A percentile compares a stretch with the other conserved stretches of the same genome.
These are phyloP conservation scores for Gremmenia infestans DNA, from an alignment of 2,329 filamentous ascomycete species.

Conservation along the genomic window DNA sequence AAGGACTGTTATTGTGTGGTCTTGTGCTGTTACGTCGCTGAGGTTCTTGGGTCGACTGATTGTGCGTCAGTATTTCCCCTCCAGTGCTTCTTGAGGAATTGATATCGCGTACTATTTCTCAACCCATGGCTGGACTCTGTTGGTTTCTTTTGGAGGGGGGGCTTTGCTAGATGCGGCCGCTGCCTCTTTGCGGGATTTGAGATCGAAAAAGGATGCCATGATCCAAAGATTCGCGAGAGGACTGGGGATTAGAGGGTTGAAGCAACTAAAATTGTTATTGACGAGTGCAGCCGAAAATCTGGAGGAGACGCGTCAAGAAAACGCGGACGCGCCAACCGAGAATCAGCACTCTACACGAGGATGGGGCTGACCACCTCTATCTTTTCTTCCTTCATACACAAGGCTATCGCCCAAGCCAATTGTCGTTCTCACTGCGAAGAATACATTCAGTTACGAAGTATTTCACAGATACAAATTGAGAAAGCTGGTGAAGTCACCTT, in stretches of 20 bases:
- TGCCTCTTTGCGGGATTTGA: conserved; percentile 82
- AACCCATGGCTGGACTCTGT: conserved; percentile 84
- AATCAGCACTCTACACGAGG: conserved; percentile 15
- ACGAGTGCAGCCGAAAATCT: background rate
- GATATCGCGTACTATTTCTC: conserved; percentile 82
- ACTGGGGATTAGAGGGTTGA: background rate
- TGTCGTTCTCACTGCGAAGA: background rate
- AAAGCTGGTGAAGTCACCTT: no score
- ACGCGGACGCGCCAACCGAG: conserved; percentile 4
- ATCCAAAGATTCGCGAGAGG: background rate
- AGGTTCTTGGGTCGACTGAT: conserved; percentile 85
- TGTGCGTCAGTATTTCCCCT: conserved; percentile 28
- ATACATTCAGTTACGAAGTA: no score
- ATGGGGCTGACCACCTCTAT: background rate
- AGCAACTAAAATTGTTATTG: background rate
- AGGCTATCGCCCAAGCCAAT: background rate
- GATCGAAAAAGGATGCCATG: conserved; percentile 93
- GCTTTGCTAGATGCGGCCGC: conserved; percentile 65
- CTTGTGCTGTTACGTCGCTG: conserved; percentile 92
- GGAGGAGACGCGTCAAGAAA: conserved; percentile 1
- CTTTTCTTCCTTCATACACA: background rate
- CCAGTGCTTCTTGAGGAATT: background rate
- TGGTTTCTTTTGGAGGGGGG: conserved; percentile 57
- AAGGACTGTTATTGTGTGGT: conserved; percentile 91
- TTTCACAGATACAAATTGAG: no score